Percentiles rank a stretch among this genome's conserved stretches.
Conservation (phyloP, 768 basidiomycete genomes). For the Boletales sp. region DNA sequence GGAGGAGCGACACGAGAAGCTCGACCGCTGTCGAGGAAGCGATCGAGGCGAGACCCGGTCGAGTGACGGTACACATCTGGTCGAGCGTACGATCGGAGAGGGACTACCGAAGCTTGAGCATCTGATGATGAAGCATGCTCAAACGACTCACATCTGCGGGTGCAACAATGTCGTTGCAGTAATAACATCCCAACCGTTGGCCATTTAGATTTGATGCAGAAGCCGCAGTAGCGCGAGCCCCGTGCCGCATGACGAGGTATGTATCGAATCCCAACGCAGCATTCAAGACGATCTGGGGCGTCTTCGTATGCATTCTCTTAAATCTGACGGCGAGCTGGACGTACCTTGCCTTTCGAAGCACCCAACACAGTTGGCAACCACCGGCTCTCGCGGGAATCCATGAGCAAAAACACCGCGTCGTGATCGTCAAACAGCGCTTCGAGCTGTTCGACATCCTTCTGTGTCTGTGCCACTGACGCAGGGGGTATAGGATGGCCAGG, state of each 20-base stretch:
- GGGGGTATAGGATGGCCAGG: constrained; percentile 90
- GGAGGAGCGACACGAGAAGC: constrained; percentile 80
- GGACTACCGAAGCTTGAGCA: constrained; percentile 35
- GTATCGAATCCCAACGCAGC: constrained; percentile 95
- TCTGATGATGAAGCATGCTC: not conserved
- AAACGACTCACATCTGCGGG: constrained; percentile 77
- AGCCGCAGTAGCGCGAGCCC: constrained; percentile 44
- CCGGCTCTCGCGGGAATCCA: constrained; percentile 97
- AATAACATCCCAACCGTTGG: constrained; percentile 83
- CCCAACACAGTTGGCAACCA: constrained; percentile 94
- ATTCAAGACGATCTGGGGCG: constrained; percentile 78
- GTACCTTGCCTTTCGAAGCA: constrained; percentile 71
- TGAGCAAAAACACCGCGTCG: constrained; percentile 88
- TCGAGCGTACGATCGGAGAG: constrained; percentile 90
- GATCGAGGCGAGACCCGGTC: constrained; percentile 91
- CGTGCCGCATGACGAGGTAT: constrained; percentile 96
- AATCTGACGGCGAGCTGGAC: not conserved
- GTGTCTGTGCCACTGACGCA: constrained; percentile 49
- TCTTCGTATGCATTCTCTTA: not conserved
- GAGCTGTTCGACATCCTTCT: constrained; percentile 66
- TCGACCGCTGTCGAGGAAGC: constrained; percentile 93
- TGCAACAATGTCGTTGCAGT: constrained; percentile 97
- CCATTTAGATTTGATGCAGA: constrained; percentile 22
- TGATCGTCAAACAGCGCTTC: constrained; percentile 80
- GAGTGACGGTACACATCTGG: constrained; percentile 98